Evolutionary conservation across 768 basidiomycete species (phyloP), one percentile per base, ranked within the genome.

Genomic region (Hemileccinum rubropunctum): DNA sequence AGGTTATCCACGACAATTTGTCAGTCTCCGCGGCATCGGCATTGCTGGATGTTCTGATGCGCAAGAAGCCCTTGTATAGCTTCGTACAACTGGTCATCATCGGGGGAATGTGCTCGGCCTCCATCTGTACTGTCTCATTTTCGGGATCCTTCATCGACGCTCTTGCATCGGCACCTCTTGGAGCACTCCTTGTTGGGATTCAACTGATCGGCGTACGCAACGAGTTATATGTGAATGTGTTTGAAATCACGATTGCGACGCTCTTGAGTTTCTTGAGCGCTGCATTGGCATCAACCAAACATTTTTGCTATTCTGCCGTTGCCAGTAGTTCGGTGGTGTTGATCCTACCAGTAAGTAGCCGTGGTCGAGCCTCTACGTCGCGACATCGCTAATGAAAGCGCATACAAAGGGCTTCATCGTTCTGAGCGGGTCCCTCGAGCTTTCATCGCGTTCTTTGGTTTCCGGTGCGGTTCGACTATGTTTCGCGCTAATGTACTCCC

Each of bases 1-100:
- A 86, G 80, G 90, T 92, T 56, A 90, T 91, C n/a, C 88, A 91
- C 57, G 91, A 94, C 61, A 74, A 82, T 36, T 73, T 87, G 42
- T 84, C 82, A 0, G 90, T 90, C 13, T 81, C 84, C 6, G 82
- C 84, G 27, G 91, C 90, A 1, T 83, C 82, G 2, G 69, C 74
- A 15, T 76, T 80, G 45, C 74, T 94, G n/a, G 87, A 91, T 59
- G 61, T 68, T 28, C 71, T 93, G 46, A 92, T 93, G 90, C 76
- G 75, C 47, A 72, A 80, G 52, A 71, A 76, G 42, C 82, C 83
- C 33, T 59, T 81, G 42, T 89, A 91, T 53, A 72, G 67, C 44
- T 73, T 78, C 62, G 79, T 77, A 74, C 75, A 85, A 62, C 73
- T 81, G 28, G 69, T 86, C 47, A 50, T 91, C 45, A 79, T 90